Evolutionary conservation across 179 eudicot genomes (phyloP).

Genomic region (Silene vulgaris): DNA sequence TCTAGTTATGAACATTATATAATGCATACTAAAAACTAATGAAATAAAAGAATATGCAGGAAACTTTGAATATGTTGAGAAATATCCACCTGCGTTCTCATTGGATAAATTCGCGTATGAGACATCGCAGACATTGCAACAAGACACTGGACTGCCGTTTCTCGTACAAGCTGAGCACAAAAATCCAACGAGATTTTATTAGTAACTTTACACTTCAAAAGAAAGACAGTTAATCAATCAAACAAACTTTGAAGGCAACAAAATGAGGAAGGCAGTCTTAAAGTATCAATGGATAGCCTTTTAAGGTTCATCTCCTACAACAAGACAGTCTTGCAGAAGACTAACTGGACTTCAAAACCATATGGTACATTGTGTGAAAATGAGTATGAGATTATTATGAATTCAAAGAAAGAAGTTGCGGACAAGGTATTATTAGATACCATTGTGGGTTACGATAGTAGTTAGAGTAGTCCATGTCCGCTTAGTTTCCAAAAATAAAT

Average conservation of each 20-base stretch:
- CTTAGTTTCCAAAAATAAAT: background rate
- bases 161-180: slow-evolving; percentile 65
- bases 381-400: background rate
- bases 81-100: slow-evolving; percentile 79
- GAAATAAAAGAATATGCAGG: background rate
- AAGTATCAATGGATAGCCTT: background rate
- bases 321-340: background rate
- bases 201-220: background rate
- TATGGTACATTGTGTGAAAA: no score
- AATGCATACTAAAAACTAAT: background rate
- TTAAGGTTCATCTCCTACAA: background rate
- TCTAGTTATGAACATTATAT: background rate
- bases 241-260: background rate
- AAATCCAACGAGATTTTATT: slow-evolving; percentile 8
- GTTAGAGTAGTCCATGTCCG: background rate
- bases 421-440: no score
- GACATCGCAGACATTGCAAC: slow-evolving; percentile 73
- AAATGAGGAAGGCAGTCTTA: background rate
- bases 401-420: no score
- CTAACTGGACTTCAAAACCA: background rate
- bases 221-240: background rate
- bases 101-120: slow-evolving; percentile 67
- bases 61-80: background rate
- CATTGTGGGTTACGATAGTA: background rate
- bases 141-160: slow-evolving; percentile 90